Base-by-base conservation (phyloP, 495 filamentous ascomycete species). In the Oleoguttula mirabilis region DNA sequence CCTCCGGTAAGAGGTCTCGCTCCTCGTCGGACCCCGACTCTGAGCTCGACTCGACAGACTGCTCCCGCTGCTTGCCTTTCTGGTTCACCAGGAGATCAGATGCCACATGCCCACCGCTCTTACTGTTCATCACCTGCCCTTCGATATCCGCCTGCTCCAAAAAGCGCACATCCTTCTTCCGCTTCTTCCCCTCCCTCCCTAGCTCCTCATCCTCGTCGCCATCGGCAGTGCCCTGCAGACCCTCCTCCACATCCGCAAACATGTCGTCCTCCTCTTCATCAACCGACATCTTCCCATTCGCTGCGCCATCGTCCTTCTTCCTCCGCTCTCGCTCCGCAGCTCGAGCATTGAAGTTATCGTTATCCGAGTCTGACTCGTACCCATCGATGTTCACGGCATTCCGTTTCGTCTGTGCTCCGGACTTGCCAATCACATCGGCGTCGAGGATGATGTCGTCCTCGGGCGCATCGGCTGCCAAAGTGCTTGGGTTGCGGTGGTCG, bases 341-440 rank as follows among this genome's bases (percentile, higher is more conserved):
- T 21, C 79, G 68, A 27, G 69, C 79, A 44, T 85, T 72, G 59
- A 93, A 92, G 16, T 82, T 85, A 50, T 96, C 90, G 41, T 87
- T 87, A 7, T 88, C 88, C 22, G 82, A 90, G 60, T 99, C 90
- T 0, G 80, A 88, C 40, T 95, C 88, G 64, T 96, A 96, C 2
- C 92, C 90, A 54, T 96, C 90, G 21, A 98, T 76, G 48, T 95
- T 94, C 23, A 98, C 77, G 2, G 87, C 90, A 52, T 84, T 82
- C 42, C 90, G 85, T 54, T 94, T 93, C 0, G 81, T 78, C 32
- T 79, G 76, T 27, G 76, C 69, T 0, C 77, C 81, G 12, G 78
- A 69, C n/a, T 76, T 77, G 27, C 88, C 88, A 46, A 96, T 93
- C 38, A 94, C 87, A 54, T 95, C 90, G 10, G 85, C 84, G 28